Evolutionary conservation across 2,329 filamentous ascomycete genomes (phyloP).

Genomic region (Aaosphaeria arxii): DNA sequence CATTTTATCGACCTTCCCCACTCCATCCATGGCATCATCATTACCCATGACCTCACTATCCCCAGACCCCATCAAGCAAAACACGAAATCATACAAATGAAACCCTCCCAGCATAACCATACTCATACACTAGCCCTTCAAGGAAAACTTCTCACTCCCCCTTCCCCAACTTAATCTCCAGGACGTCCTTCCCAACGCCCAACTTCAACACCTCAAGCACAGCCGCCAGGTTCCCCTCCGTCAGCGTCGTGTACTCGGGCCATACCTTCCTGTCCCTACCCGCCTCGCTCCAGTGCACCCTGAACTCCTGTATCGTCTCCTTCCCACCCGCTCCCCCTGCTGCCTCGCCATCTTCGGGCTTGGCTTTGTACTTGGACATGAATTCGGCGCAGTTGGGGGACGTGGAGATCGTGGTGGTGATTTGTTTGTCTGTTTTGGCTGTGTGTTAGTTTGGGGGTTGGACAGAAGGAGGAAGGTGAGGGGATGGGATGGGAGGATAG

Average conservation of each 20-base stretch:
- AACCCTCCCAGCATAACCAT: too few relatives aligned
- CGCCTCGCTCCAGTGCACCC: slow-evolving; percentile 28
- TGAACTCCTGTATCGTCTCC: slow-evolving; percentile 27
- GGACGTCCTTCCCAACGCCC: slow-evolving; percentile 22
- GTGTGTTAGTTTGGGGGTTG: too few relatives aligned
- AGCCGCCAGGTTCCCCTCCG: slow-evolving; percentile 26
- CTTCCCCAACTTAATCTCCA: slow-evolving; percentile 32
- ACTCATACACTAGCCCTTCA: too few relatives aligned
- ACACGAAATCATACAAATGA: too few relatives aligned
- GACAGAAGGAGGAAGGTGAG: too few relatives aligned
- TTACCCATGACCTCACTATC: too few relatives aligned
- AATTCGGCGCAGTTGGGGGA: slow-evolving; percentile 32
- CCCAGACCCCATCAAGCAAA: too few relatives aligned
- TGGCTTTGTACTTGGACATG: slow-evolving; percentile 30
- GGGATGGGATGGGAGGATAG: too few relatives aligned
- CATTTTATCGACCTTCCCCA: too few relatives aligned
- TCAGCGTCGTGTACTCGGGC: slow-evolving; percentile 33
- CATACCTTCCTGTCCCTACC: slow-evolving; percentile 28
- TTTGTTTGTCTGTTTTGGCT: slow-evolving; percentile 15
- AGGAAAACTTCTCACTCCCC: slow-evolving; percentile 7
- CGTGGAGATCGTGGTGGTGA: slow-evolving; percentile 17
- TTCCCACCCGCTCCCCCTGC: neutral
- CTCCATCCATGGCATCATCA: too few relatives aligned
- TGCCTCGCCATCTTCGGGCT: neutral
- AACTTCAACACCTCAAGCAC: slow-evolving; percentile 26